Base-by-base conservation (phyloP, 2,329 filamentous ascomycete genomes). In the Thielaviopsis populi region DNA sequence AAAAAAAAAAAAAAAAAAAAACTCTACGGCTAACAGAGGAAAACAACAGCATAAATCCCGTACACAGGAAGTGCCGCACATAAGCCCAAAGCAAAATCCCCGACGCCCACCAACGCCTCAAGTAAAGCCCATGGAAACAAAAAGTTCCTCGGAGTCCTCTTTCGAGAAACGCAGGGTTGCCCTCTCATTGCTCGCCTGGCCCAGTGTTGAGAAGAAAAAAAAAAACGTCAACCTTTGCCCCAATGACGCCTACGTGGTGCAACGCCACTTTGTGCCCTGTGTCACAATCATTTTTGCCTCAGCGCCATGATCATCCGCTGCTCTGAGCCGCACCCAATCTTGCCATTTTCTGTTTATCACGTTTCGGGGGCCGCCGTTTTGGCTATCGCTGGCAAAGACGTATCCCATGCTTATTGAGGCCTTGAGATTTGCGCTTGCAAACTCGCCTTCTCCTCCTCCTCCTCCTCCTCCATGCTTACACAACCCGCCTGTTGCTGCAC, bases 231-330 rank as follows among this genome's bases (percentile, higher is more conserved):
- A n/a, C 30, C 30, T 19, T 56, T 22, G 27, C 53, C 53, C 30
- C 24, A 19, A 56, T 56, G 53, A 56, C 53, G 53, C 24, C 53
- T 56, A 37, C 5, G 27, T 7, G 27, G 53, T 56, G 17, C 27
- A 19, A 33, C 15, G 30, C 53, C 53, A n/a, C 13, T 11, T 56
- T 56, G 53, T 37, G 53, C 30, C 53, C 53, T 19, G 53, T 56
- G 53, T 7, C 53, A 56, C 53, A 37, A 37, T 33, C 53, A 37
- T 56, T 56, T 56, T 56, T 56, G 53, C 27, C 53, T 56, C 53
- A 56, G 10, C 5, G 6, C 7, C n/a, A 37, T 3, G 50, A 11
- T 15, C 53, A 56, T 10, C 5, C n/a, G 33, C 13, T 37, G 53
- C 53, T 27, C 27, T n/a, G 53, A n/a, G 53, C 22, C 13, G 24